Evolutionary conservation across 805 yeast species (phyloP).

Genomic region (Ogataea trehaloabstinens): DNA sequence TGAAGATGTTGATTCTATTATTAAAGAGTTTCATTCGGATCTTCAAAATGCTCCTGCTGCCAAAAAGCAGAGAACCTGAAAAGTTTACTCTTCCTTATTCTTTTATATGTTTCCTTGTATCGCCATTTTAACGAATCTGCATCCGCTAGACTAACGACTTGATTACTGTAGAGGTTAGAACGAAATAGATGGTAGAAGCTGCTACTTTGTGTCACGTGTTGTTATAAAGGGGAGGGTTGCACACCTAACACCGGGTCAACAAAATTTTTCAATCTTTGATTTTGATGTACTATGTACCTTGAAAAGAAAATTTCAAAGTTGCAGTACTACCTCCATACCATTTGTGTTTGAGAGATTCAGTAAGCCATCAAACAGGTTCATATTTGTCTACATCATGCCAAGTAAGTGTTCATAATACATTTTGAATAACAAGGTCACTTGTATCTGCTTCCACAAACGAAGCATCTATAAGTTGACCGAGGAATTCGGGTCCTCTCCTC

Average conservation of each 20-base stretch:
- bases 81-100: no score
- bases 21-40: conserved; percentile 52
- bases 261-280: neutral
- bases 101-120: no score
- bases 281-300: neutral
- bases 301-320: conserved; percentile 7
- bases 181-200: no score
- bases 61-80: conserved; percentile 35
- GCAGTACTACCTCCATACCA: no score
- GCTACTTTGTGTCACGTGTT: neutral
- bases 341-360: no score
- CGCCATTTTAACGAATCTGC: no score
- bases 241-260: neutral
- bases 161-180: no score
- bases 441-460: no score
- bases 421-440: no score
- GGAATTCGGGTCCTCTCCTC: conserved; percentile 4
- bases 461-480: neutral
- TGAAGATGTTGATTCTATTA: conserved; percentile 60
- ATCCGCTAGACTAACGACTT: no score
- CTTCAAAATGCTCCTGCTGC: conserved; percentile 29
- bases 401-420: conserved; percentile 1
- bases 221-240: neutral
- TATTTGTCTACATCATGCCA: conserved; percentile 3
- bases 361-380: conserved; percentile 26